Evolutionary conservation across 495 filamentous ascomycete genomes (phyloP).

Genomic region (Tuber aestivum): DNA sequence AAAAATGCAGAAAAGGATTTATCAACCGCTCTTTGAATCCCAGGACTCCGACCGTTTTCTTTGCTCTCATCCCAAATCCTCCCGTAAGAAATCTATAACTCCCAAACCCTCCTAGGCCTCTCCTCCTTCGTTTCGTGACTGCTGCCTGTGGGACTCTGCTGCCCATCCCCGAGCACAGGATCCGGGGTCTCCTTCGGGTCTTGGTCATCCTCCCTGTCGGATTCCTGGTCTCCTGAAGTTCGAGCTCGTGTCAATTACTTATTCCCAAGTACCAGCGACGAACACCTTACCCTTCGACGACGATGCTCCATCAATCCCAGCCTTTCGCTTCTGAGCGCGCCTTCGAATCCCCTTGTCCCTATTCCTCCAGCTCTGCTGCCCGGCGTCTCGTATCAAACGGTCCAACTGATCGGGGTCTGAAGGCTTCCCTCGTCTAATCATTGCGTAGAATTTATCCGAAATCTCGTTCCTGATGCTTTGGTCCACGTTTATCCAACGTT

Average conservation of each 20-base stretch:
- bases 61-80: neutral
- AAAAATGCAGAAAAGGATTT: neutral
- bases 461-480: conserved; percentile 1
- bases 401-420: neutral
- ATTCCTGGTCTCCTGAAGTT: neutral
- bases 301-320: neutral
- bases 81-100: conserved; percentile 6
- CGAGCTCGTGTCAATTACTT: neutral
- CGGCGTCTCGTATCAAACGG: conserved; percentile 6
- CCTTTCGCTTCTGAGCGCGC: conserved; percentile 4
- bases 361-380: conserved; percentile 3
- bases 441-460: conserved; percentile 5
- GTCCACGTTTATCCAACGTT: conserved; percentile 4
- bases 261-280: neutral
- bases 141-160: neutral
- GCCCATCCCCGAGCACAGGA: neutral
- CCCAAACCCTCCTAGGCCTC: conserved; percentile 2
- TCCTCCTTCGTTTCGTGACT: neutral
- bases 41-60: neutral
- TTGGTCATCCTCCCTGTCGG: neutral
- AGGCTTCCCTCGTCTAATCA: conserved; percentile 6
- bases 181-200: neutral
- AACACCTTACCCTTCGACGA: neutral
- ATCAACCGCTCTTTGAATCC: neutral
- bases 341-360: conserved; percentile 3